Evolutionary conservation across 2,329 filamentous ascomycete genomes (phyloP).

Genomic region (Bisporella sp.): DNA sequence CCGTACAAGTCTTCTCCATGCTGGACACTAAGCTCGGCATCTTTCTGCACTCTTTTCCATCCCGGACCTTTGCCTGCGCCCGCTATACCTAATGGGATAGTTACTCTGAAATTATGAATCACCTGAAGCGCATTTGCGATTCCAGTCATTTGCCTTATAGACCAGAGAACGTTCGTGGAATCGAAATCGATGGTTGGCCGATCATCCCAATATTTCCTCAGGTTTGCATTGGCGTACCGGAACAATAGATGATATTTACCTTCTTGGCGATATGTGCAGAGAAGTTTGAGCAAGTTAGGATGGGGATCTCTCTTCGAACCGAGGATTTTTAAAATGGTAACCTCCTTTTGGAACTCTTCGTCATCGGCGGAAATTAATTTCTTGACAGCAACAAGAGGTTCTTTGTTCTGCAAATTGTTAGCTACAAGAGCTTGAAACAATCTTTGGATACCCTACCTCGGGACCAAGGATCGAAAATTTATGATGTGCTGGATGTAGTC

Average conservation of each 20-base stretch:
- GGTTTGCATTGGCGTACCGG: conserved; percentile 20
- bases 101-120: conserved; percentile 19
- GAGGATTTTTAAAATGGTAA: conserved; percentile 7
- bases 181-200: conserved; percentile 8
- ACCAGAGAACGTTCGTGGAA: conserved; percentile 16
- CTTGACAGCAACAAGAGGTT: conserved; percentile 15
- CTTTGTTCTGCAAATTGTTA: conserved; percentile 7
- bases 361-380: conserved; percentile 6
- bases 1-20: conserved; percentile 21
- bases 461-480: conserved; percentile 3
- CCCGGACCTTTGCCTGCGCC: conserved; percentile 1
- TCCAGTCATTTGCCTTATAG: conserved; percentile 21
- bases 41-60: conserved; percentile 1
- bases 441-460: not conserved
- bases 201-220: conserved; percentile 21
- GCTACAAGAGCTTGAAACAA: not conserved
- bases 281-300: conserved; percentile 22
- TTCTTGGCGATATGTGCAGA: conserved; percentile 19
- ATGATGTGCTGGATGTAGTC: conserved; percentile 16
- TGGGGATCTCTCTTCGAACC: conserved; percentile 4
- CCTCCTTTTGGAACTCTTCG: conserved; percentile 11
- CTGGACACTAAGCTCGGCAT: conserved; percentile 1
- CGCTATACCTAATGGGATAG: not conserved
- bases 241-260: conserved; percentile 23
- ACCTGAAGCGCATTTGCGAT: conserved; percentile 18